Percentiles rank a stretch among this genome's conserved stretches.
phyloP scores from a whole-genome alignment of 2,329 filamentous ascomycete genomes.

The Neocucurbitaria cava region DNA sequence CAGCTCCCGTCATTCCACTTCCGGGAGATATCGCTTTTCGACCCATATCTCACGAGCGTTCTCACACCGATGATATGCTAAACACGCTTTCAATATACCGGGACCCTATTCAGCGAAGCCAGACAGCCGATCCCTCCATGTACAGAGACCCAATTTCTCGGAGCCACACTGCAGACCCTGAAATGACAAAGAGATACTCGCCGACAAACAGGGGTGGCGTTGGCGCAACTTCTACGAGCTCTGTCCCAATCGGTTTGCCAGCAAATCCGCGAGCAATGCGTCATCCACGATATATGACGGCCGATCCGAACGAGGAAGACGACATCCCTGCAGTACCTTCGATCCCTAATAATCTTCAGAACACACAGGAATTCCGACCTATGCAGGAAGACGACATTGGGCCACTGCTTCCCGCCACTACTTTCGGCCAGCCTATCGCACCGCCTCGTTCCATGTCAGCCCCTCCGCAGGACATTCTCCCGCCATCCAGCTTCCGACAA shows the following conservation, averaged over 20 bases:
- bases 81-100: slow-evolving; percentile 44
- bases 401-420: slow-evolving; percentile 56
- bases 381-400: slow-evolving; percentile 53
- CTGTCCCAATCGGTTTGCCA: slow-evolving; percentile 75
- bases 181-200: slow-evolving; percentile 50
- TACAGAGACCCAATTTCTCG: slow-evolving; percentile 55
- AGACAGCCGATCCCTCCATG: slow-evolving; percentile 66
- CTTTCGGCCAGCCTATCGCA: slow-evolving; percentile 52
- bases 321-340: slow-evolving; percentile 62
- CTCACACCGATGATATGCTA: slow-evolving; percentile 51
- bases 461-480: slow-evolving; percentile 53
- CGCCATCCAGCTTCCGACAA: slow-evolving; percentile 24
- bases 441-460: slow-evolving; percentile 55
- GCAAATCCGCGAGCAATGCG: slow-evolving; percentile 92
- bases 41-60: slow-evolving; percentile 42
- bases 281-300: slow-evolving; percentile 72
- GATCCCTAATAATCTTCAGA: slow-evolving; percentile 59
- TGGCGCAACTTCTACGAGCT: slow-evolving; percentile 56
- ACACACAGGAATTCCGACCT: slow-evolving; percentile 27
- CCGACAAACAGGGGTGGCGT: slow-evolving; percentile 41
- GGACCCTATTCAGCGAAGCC: slow-evolving; percentile 61
- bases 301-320: slow-evolving; percentile 59
- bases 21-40: slow-evolving; percentile 62
- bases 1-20: slow-evolving; percentile 79
- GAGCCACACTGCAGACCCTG: slow-evolving; percentile 71